Base-by-base conservation (phyloP, 1,139 yeast genomes). In the Yamadazyma songkhlaensis region DNA sequence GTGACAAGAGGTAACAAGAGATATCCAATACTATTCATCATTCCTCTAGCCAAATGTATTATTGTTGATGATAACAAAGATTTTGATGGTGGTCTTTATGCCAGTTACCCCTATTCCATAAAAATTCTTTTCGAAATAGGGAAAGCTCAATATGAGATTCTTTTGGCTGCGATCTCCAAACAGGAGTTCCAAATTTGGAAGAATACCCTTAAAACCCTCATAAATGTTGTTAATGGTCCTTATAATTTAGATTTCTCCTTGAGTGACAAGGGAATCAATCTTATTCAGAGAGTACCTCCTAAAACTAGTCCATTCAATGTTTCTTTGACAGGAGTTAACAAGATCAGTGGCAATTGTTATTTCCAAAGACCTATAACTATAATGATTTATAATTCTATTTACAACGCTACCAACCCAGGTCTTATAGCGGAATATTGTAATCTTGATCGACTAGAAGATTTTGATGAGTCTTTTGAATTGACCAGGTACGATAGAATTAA, bases 51-150 rank as follows among this genome's bases (percentile, higher is more conserved):
- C 3, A 60, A 62, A 21, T 59, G 71, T 35, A 49, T 49, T 25
- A 29, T 72, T 9, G 26, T 49, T 3, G 45, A 43, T 13, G 50
- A 55, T 14, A 35, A 43, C 4, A 43, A 39, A 14, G 67, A 66
- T 5, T 57, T 56, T 13, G 49, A 48, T 9, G 63, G 61, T 11
- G 81, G 81, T 1, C 48, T 75, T 35, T 55, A 47, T 38, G 51
- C 74, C 0, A 48, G 45, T 4, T 60, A 59, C 43, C 55, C 59
- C 0, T 47, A 54, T 30, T 45, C 59, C 9, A 54, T 73, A 32
- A 80, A 78, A 44, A 27, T 81, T 1, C 44, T 62, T 2, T 78
- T 77, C 55, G 82, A 77, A 48, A 45, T 64, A 25, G 48, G 55
- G 9, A 59, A 49, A 36, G 57, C 60, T 24, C 60, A 71, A 3